Conservation (phyloP, 1,284 basidiomycete genomes). For the Pisolithus thermaeus region DNA sequence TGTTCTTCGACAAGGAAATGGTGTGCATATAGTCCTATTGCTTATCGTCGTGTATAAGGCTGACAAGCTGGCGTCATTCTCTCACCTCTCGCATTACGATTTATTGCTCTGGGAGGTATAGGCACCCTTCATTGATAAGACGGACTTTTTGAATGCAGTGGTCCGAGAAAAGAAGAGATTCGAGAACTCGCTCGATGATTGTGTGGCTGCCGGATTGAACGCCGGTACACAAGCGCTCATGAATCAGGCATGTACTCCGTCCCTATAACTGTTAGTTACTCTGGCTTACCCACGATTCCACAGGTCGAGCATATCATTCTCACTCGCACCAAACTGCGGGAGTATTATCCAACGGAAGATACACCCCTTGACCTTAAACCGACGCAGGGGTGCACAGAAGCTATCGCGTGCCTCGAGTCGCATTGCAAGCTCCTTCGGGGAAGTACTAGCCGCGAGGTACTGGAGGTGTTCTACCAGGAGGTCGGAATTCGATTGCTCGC, state of each 20-base stretch:
- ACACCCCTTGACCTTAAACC: slow-evolving; percentile 72
- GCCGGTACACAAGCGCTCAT: slow-evolving; percentile 94
- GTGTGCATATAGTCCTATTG: slow-evolving; percentile 33
- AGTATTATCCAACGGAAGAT: slow-evolving; percentile 87
- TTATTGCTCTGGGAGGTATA: slow-evolving; percentile 23
- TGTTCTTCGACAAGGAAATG: slow-evolving; percentile 96
- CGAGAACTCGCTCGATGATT: slow-evolving; percentile 88
- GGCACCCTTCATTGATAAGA: slow-evolving; percentile 83
- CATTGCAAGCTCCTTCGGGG: slow-evolving; percentile 90
- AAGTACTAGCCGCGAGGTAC: slow-evolving; percentile 90
- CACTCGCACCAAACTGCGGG: slow-evolving; percentile 76
- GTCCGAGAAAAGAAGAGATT: slow-evolving; percentile 96
- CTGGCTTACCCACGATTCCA: slow-evolving; percentile 8
- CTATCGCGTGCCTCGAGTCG: slow-evolving; percentile 79
- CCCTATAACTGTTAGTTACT: neutral
- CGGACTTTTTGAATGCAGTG: slow-evolving; percentile 90
- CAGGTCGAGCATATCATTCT: slow-evolving; percentile 91
- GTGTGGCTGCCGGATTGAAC: slow-evolving; percentile 88
- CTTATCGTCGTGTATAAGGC: neutral
- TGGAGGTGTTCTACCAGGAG: slow-evolving; percentile 98
- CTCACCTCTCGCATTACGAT: neutral
- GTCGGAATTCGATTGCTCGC: slow-evolving; percentile 88
- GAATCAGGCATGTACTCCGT: slow-evolving; percentile 64
- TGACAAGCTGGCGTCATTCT: neutral
- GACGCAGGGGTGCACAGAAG: slow-evolving; percentile 81